Conservation (phyloP, 805 yeast species). For the Kurtzmaniella fragi region DNA sequence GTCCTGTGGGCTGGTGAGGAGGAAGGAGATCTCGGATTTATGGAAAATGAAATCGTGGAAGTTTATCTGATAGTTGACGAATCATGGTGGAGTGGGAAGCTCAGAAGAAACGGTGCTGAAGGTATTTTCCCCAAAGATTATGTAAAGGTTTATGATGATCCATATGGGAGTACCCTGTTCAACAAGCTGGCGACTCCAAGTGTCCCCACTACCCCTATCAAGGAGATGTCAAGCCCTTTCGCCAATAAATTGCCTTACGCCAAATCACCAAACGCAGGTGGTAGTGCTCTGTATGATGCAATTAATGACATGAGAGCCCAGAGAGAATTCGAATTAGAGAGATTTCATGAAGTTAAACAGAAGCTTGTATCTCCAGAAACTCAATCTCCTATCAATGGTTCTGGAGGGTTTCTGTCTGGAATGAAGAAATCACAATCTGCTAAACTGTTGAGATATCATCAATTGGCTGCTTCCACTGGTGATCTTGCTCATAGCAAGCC, state of each 20-base stretch:
- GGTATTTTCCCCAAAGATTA: conserved; percentile 89
- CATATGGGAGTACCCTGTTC: conserved; percentile 13
- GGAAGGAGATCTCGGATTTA: conserved; percentile 84
- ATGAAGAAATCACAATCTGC: too few relatives aligned
- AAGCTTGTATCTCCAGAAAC: too few relatives aligned
- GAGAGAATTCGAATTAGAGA: too few relatives aligned
- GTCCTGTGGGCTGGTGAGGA: conserved; percentile 95
- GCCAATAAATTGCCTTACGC: too few relatives aligned
- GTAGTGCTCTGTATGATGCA: neutral
- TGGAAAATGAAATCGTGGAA: conserved; percentile 89
- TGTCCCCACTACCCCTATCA: conserved; percentile 8
- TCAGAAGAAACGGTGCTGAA: conserved; percentile 71
- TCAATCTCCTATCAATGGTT: too few relatives aligned
- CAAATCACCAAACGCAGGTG: too few relatives aligned
- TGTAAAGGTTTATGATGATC: conserved; percentile 53
- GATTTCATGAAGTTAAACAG: too few relatives aligned
- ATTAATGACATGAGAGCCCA: neutral
- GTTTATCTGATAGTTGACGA: conserved; percentile 80
- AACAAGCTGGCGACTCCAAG: conserved; percentile 7
- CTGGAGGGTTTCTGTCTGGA: too few relatives aligned
- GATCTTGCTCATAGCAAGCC: too few relatives aligned
- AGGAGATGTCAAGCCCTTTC: neutral
- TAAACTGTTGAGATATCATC: too few relatives aligned
- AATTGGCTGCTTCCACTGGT: too few relatives aligned
- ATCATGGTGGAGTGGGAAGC: conserved; percentile 85